These are phyloP conservation scores for Talaromyces sp. DNA, from an alignment of 2,329 filamentous ascomycete genomes.

Conservation along the genomic window DNA sequence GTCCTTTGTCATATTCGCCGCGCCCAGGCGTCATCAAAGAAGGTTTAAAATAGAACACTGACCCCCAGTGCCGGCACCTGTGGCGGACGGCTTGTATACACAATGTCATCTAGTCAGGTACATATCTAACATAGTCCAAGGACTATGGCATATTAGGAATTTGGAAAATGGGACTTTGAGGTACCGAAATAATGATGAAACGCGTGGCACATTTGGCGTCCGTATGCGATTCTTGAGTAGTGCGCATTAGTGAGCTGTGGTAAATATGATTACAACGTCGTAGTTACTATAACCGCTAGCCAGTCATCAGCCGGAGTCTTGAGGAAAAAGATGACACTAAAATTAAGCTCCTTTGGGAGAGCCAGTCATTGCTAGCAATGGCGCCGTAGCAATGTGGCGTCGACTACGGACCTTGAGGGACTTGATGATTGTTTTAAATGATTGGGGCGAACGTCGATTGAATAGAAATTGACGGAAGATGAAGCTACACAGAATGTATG, in stretches of 20 bases:
- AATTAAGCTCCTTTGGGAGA: background rate
- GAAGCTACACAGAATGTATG: background rate
- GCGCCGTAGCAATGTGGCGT: conserved; percentile 15
- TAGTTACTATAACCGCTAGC: background rate
- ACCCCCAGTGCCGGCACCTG: background rate
- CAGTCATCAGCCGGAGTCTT: conserved; percentile 1
- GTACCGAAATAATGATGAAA: background rate
- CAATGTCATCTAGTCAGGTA: background rate
- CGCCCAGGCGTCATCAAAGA: background rate
- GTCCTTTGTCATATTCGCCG: background rate
- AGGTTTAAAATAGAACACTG: background rate
- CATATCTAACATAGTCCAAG: background rate
- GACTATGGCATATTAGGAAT: background rate
- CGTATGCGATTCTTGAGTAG: background rate
- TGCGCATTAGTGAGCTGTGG: background rate
- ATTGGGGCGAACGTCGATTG: background rate
- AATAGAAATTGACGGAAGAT: background rate
- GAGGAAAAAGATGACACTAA: background rate
- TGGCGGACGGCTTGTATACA: background rate
- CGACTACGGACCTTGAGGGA: background rate
- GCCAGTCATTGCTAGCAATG: conserved; percentile 11
- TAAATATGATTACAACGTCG: conserved; percentile 6
- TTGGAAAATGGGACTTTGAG: background rate
- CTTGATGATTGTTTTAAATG: background rate
- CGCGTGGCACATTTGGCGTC: background rate